Conservation (phyloP, 148 eudicot genomes). For the Nyssa sinensis region DNA sequence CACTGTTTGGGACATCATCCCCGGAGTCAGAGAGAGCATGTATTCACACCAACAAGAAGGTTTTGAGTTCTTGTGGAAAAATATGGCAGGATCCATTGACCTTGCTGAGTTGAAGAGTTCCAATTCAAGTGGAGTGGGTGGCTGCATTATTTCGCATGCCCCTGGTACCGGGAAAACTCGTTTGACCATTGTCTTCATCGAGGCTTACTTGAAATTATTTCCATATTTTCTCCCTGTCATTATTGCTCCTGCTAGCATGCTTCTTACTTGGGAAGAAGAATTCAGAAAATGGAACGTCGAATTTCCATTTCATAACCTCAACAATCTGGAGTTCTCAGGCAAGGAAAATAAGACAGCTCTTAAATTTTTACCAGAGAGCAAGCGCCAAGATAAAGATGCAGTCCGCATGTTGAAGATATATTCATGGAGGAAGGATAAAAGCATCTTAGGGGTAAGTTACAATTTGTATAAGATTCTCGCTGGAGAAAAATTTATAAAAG, state of each 20-base stretch:
- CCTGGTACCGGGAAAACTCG: constrained; percentile 81
- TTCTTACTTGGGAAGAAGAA: constrained; percentile 63
- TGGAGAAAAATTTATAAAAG: constrained; percentile 13
- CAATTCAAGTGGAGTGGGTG: constrained; percentile 28
- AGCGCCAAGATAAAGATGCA: not conserved
- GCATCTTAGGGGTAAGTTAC: constrained; percentile 63
- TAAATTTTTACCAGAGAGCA: not conserved
- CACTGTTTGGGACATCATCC: constrained; percentile 61
- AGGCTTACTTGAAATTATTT: constrained; percentile 40
- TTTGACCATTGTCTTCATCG: constrained; percentile 51
- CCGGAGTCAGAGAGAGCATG: constrained; percentile 30
- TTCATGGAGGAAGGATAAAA: constrained; percentile 38
- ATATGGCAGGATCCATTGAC: constrained; percentile 43
- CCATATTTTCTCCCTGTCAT: constrained; percentile 52
- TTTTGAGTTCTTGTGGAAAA: constrained; percentile 69
- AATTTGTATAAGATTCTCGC: constrained; percentile 41
- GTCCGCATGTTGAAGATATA: constrained; percentile 43
- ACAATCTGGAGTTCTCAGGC: constrained; percentile 32
- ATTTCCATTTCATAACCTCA: constrained; percentile 49
- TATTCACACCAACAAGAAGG: constrained; percentile 66
- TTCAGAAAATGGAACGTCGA: constrained; percentile 46
- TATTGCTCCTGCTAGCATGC: constrained; percentile 63
- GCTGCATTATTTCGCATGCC: constrained; percentile 80
- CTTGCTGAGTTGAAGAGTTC: constrained; percentile 31
- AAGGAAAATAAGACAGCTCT: constrained; percentile 24